Base-by-base conservation (phyloP, 192 early-diverging fungal species). In the Nowakowskiella sp. region DNA sequence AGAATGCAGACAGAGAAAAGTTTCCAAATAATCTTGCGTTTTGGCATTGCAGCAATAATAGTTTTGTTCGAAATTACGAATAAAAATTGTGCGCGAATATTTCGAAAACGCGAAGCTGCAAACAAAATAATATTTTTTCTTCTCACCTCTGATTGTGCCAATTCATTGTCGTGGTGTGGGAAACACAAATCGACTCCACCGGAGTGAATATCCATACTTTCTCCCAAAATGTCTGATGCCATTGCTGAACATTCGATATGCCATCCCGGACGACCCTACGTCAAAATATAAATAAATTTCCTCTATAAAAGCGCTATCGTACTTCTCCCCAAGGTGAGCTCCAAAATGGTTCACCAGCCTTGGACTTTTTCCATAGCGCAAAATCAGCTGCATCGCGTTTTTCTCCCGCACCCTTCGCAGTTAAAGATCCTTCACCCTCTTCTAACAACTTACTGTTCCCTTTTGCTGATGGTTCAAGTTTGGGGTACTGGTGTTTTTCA, bases 161-260 rank as follows among this genome's bases (percentile, higher is more conserved):
- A 52, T 70, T 99, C 95, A 61, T 99, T 95, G 65, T 97, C 94
- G 73, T 99, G 95, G 64, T 99, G 95, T 45, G 95, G 95, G 78
- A 99, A 99, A 0, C 84, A 85, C 33, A 99, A 66, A 72, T 99
- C 95, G 46, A 87, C 85, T 32, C 95, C 95, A 49, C 95, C 95
- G 31, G 86, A 82, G 72, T 99, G 95, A 49, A 99, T 86, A 60
- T 99, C 95, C 61, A 99, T 80, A 24, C 83, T 75, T 29, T 80
- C 68, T 13, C 90, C 92, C 47, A 97, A 66, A 22, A 95, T 77
- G 58, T 87, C 91, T 58, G 86, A 86, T 16, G 92, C 92, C 95
- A 99, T 99, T 30, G 84, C 95, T 21, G 90, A 92, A 83, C 95
- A 99, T 76, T 99, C 95, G 74, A 99, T 99, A 59, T 99, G 95